Percentiles rank a stretch among this genome's conserved stretches.
These are phyloP conservation scores for Penicillium sp. DNA, from an alignment of 2,329 filamentous ascomycete genomes.

Conservation along the genomic window DNA sequence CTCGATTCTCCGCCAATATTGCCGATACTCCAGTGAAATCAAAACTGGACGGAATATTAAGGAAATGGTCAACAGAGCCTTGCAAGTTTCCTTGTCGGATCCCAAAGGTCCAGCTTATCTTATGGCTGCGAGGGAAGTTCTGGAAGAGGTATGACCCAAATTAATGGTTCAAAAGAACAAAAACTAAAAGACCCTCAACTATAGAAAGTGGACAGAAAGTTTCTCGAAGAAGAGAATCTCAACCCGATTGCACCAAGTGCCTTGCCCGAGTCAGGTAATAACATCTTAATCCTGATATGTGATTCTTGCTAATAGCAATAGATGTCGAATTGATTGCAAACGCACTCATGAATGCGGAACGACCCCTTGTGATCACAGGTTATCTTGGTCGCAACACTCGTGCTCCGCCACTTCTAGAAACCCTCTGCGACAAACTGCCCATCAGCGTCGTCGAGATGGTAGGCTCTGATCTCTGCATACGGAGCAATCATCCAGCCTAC, in stretches of 20 bases:
- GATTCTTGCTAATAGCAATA: background rate
- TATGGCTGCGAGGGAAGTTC: slow-evolving; percentile 72
- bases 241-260: slow-evolving; percentile 11
- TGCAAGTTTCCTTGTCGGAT: slow-evolving; percentile 74
- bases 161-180: background rate
- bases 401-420: slow-evolving; percentile 43
- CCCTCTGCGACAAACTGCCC: slow-evolving; percentile 48
- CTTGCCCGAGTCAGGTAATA: slow-evolving; percentile 12
- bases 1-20: slow-evolving; percentile 77
- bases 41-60: slow-evolving; percentile 81
- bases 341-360: slow-evolving; percentile 44
- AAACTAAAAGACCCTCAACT: background rate
- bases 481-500: slow-evolving; percentile 52
- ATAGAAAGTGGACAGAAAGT: slow-evolving; percentile 16
- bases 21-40: slow-evolving; percentile 76
- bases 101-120: slow-evolving; percentile 79
- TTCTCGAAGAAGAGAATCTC: slow-evolving; percentile 11
- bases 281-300: background rate
- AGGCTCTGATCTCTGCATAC: slow-evolving; percentile 49
- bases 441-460: slow-evolving; percentile 51
- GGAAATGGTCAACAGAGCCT: slow-evolving; percentile 78
- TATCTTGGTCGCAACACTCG: slow-evolving; percentile 49
- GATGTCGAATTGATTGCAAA: slow-evolving; percentile 40
- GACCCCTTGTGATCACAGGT: slow-evolving; percentile 50
- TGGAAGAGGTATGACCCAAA: slow-evolving; percentile 69